phyloP scores from a whole-genome alignment of 208 protist species.

The Dictyostelium gargantuum region DNA sequence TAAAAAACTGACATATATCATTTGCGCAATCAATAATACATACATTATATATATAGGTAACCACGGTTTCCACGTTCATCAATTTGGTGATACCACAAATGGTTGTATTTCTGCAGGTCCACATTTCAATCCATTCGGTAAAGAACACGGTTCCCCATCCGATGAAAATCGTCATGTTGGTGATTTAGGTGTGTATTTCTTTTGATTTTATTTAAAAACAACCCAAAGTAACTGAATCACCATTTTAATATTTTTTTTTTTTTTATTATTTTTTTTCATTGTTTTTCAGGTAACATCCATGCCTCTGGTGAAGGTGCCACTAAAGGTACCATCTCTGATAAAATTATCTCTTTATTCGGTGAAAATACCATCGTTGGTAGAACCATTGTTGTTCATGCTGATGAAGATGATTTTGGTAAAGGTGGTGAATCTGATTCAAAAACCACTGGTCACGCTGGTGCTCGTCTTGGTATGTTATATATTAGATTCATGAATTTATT shows the following conservation, averaged over 20 bases:
- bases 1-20: not conserved
- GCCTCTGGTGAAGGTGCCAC: not conserved
- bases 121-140: slow-evolving; percentile 63
- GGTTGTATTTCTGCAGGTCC: slow-evolving; percentile 60
- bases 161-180: slow-evolving; percentile 55
- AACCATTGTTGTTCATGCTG: slow-evolving; percentile 63
- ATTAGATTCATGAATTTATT: not conserved
- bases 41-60: not conserved
- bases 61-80: slow-evolving; percentile 66
- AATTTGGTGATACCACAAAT: slow-evolving; percentile 61
- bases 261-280: no score
- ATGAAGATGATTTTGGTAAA: slow-evolving; percentile 54
- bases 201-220: no score
- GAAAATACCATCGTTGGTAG: slow-evolving; percentile 51
- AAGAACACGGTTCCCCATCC: slow-evolving; percentile 18
- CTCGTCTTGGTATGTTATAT: not conserved
- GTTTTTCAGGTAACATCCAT: slow-evolving; percentile 50
- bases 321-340: slow-evolving; percentile 16
- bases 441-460: slow-evolving; percentile 64
- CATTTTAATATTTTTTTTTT: no score
- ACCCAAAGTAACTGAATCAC: no score
- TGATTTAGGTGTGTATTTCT: no score
- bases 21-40: not conserved
- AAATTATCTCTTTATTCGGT: slow-evolving; percentile 36
- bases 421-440: slow-evolving; percentile 5